A percentile compares a stretch with the other conserved stretches of the same genome.
These are phyloP conservation scores for Suillus weaverae DNA, from an alignment of 768 basidiomycete genomes.

Conservation along the genomic window DNA sequence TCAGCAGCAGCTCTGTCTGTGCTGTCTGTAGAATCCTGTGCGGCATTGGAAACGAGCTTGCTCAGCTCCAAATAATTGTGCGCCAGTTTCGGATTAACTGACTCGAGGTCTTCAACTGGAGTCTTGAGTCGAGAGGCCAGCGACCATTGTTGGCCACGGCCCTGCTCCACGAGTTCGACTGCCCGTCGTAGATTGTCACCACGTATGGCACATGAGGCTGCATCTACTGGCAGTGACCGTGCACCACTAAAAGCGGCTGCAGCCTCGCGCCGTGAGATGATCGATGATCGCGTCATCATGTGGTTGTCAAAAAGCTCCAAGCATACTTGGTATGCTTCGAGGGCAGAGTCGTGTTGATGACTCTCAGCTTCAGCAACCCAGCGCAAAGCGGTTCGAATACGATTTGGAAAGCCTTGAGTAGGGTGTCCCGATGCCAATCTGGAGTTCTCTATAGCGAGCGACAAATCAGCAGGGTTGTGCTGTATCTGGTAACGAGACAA, in stretches of 20 bases:
- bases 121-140: constrained; percentile 25
- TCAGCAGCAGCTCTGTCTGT: not conserved
- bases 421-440: not conserved
- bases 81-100: not conserved
- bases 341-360: no score
- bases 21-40: not conserved
- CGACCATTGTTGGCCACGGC: constrained; percentile 23
- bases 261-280: not conserved
- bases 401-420: no score
- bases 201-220: constrained; percentile 16
- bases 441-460: not conserved
- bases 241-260: not conserved
- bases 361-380: no score
- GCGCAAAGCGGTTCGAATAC: no score
- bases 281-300: no score
- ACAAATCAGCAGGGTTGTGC: not conserved
- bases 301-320: no score
- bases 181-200: constrained; percentile 10
- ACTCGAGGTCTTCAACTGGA: constrained; percentile 7
- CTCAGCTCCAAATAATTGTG: not conserved
- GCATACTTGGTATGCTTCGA: no score
- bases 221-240: not conserved
- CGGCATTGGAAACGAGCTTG: not conserved
- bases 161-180: constrained; percentile 26
- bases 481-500: not conserved